Base-by-base conservation (phyloP, 345 rosid species). In the Populus euphratica region DNA sequence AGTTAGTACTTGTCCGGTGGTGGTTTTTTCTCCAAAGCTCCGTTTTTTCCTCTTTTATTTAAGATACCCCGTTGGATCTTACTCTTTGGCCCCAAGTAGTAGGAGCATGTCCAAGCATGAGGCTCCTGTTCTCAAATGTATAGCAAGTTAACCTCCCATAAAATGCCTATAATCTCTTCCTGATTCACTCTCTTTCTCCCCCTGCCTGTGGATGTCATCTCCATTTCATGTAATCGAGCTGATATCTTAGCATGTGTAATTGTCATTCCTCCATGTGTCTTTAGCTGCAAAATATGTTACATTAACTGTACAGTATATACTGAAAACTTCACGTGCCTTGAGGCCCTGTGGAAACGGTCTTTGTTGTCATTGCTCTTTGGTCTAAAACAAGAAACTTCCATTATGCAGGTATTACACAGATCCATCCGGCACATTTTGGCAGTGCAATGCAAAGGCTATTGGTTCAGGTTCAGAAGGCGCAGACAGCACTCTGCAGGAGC, bases 401-500 rank as follows among this genome's bases (percentile, higher is more conserved):
- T 76, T 71, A 9, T 86, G 82, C 86, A 93, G 98, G 83, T 95
- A 91, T 80, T 92, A 93, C 72, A 95, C 99, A 2, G 99, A 95
- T 85, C 99, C 98, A 3, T 95, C 99, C 2, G 97, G 99, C 75
- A 95, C 99, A 81, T 95, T 93, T 85, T 95, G 99, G 99, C 96
- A 95, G 79, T 95, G 99, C 91, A 93, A 92, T 84, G 99, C 94
- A 56, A 95, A 95, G 84, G 99, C 99, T 17, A 95, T 95, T 67
- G 99, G 99, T 49, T 95, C 99, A 25, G 98, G 99, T n/a, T 93
- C 98, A 11, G 99, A 93, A 88, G 99, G 99, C 62, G 99, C 99
- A 11, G 98, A 95, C 80, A 93, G 97, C 84, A 89, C 99, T 76
- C 85, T 93, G 77, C 98, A 95, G 81, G 99, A 95, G 89, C 99